Evolutionary conservation across 139 green algal genomes (phyloP).

Genomic region (Chlamydomonas sphaeroides): DNA sequence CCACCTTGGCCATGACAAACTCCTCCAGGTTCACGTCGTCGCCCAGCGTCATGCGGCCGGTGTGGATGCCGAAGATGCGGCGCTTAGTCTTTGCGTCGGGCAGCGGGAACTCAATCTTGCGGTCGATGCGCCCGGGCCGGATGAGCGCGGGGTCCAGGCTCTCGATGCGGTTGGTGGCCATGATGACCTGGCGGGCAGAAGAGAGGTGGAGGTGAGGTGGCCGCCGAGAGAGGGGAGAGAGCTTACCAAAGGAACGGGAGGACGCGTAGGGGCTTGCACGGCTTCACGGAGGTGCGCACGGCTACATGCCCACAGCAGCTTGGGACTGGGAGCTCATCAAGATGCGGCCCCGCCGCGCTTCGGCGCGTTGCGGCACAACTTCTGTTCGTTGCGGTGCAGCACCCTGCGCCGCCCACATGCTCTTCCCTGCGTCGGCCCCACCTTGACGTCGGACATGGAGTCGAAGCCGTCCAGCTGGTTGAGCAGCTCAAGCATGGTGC

Average conservation of each 20-base stretch:
- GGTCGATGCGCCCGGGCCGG: constrained; percentile 92
- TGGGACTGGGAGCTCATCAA: no score
- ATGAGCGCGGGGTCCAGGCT: constrained; percentile 96
- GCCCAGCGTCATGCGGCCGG: constrained; percentile 86
- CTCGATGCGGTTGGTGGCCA: constrained; percentile 99
- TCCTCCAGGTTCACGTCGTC: constrained; percentile 99
- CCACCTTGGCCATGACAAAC: constrained; percentile 87
- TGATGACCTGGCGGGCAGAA: constrained; percentile 86
- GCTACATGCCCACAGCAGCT: no score
- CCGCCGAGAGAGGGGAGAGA: no score
- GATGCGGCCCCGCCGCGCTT: no score
- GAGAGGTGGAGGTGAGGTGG: not conserved
- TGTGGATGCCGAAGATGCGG: constrained; percentile 97
- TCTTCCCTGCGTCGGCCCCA: constrained; percentile 30
- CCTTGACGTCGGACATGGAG: constrained; percentile 95
- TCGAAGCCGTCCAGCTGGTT: constrained; percentile 99
- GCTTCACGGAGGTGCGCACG: no score
- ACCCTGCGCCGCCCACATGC: no score
- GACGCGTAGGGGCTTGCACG: no score
- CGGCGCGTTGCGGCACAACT: no score
- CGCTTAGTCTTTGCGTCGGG: constrained; percentile 98
- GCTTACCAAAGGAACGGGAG: no score
- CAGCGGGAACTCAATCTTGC: constrained; percentile 99
- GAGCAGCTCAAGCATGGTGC: constrained; percentile 98
- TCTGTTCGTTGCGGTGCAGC: no score